A percentile compares a stretch with the other conserved stretches of the same genome.
Evolutionary conservation across 23 red algal species (phyloP).

Genomic region (Porphyridium purpureum): DNA sequence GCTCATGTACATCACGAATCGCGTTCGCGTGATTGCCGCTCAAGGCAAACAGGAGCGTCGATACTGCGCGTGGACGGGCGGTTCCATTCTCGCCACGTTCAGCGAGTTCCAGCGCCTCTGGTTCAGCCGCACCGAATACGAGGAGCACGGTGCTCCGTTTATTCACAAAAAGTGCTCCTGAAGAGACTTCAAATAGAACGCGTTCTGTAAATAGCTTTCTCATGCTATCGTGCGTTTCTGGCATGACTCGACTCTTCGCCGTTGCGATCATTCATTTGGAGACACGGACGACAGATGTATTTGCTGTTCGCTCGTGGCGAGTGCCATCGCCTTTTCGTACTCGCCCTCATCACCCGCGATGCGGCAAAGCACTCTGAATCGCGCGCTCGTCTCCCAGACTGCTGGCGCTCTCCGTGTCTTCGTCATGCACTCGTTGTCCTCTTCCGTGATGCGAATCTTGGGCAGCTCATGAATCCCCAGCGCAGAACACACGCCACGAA

Average conservation of each 20-base stretch:
- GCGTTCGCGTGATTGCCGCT: conserved; percentile 54
- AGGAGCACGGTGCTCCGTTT: conserved; percentile 33
- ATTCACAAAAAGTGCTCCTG: conserved; percentile 24
- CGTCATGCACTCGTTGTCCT: background rate
- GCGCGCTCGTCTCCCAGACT: background rate
- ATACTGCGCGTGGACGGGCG: conserved; percentile 86
- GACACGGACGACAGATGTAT: too few relatives aligned
- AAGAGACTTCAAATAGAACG: background rate
- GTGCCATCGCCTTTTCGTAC: too few relatives aligned
- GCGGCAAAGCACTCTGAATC: background rate
- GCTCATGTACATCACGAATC: conserved; percentile 27
- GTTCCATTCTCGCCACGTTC: conserved; percentile 89
- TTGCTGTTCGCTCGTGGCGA: too few relatives aligned
- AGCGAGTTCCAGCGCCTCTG: conserved; percentile 91
- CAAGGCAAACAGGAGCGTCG: conserved; percentile 48
- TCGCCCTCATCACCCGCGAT: background rate
- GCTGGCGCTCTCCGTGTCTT: background rate
- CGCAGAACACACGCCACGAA: too few relatives aligned
- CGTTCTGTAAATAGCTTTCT: background rate
- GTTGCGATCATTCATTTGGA: background rate
- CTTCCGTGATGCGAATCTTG: background rate
- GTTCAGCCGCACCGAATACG: conserved; percentile 73
- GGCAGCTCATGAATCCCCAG: background rate
- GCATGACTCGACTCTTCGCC: too few relatives aligned
- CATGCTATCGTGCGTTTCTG: too few relatives aligned